These are phyloP conservation scores for Phialemoniopsis sp. DNA, from an alignment of 2,329 filamentous ascomycete species.

Conservation along the genomic window DNA sequence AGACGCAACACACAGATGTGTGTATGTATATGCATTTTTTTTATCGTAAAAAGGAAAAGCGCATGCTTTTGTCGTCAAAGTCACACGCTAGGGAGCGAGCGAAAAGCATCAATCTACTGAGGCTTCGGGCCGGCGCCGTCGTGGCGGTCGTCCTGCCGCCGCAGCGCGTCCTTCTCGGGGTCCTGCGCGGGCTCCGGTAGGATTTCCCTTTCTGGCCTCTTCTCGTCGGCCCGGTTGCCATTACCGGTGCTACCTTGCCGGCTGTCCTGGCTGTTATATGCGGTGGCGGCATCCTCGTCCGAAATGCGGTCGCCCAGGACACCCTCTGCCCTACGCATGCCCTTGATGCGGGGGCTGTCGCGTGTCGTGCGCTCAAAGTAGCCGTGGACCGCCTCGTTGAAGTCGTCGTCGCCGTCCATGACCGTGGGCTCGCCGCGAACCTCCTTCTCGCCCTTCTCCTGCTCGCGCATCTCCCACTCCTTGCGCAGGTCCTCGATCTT, in stretches of 20 bases:
- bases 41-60: too few relatives aligned
- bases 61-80: too few relatives aligned
- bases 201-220: background rate
- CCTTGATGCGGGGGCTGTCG: constrained; percentile 8
- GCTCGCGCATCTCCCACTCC: constrained; percentile 55
- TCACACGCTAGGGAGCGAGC: too few relatives aligned
- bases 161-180: background rate
- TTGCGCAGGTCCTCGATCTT: constrained; percentile 78
- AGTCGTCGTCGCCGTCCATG: constrained; percentile 41
- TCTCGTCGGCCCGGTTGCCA: too few relatives aligned
- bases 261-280: too few relatives aligned
- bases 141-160: background rate
- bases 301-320: constrained; percentile 3
- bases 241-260: background rate
- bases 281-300: constrained; percentile 3
- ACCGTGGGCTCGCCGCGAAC: constrained; percentile 33
- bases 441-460: constrained; percentile 43
- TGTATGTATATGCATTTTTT: too few relatives aligned
- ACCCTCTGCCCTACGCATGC: constrained; percentile 3
- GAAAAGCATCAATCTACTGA: too few relatives aligned
- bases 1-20: too few relatives aligned
- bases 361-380: constrained; percentile 42
- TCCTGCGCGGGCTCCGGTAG: too few relatives aligned
- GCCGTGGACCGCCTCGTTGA: constrained; percentile 47
- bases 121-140: too few relatives aligned